Evolutionary conservation across 805 yeast genomes (phyloP), one percentile per base, ranked within the genome.

Genomic region (Zygoascus ofunaensis): DNA sequence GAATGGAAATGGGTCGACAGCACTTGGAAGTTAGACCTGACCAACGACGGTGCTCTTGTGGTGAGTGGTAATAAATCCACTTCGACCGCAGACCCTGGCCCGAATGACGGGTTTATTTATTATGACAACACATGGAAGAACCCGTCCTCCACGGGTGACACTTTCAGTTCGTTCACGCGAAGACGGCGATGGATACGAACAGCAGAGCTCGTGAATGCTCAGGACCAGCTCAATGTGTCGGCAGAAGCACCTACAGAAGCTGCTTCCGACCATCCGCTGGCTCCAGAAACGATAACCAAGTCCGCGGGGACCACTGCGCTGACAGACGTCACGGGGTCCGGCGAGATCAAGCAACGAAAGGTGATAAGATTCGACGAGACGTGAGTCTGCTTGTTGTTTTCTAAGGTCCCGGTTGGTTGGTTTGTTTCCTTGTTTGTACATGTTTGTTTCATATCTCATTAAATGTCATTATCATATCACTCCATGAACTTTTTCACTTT

Each of bases 171-270:
- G 61, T 90, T 87, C 59, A 90, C 97, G 4, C 76, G 98, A 62
- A 76, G 96, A 59, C 77, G 98, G 68, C 74, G 97, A 59, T 90
- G 98, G 98, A 76, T 90, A 14, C 76, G 98, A 51, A 86, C 94
- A 1, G 98, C 98, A 5, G 59, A 55, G 45, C 46, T 55, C 28
- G 49, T 50, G 15, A 44, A 48, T 10, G 40, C 43, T 17, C 42
- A 40, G 5, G 44, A 39, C 34, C 39, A 39, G 15, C 37, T 28
- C 21, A 37, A 44, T 15, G 8, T 17, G 14, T 22, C n/a, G 18
- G 14, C 39, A 26, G 7, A 7, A 42, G 18, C 20, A 19, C 19
- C 47, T 15, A 19, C n/a, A 19, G 10, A 4, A 21, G 37, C 35
- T 12, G 37, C 23, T 34, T 4, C 19, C 4, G 18, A 34, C 5